These are phyloP conservation scores for Globisporangium spinosum DNA, from an alignment of 352 stramenopile species.

Conservation along the genomic window DNA sequence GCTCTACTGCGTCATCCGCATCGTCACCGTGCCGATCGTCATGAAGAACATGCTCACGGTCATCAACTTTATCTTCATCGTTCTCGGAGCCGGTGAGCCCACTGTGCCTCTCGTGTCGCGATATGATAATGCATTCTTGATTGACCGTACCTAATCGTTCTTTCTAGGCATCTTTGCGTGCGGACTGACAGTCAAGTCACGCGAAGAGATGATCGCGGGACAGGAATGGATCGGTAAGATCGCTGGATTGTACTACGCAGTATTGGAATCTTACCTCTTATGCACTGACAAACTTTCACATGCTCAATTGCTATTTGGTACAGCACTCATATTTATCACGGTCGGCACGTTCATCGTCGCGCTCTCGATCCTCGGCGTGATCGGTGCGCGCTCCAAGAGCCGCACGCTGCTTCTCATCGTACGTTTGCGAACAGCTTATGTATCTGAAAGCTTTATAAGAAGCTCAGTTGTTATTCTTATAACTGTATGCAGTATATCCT, in stretches of 20 bases:
- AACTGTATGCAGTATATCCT: conserved; percentile 53
- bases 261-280: too few species aligned
- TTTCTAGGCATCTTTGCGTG: conserved; percentile 48
- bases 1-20: conserved; percentile 80
- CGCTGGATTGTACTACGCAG: too few species aligned
- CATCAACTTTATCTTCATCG: conserved; percentile 67
- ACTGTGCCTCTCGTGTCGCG: too few species aligned
- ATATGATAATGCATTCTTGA: not conserved
- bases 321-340: conserved; percentile 68
- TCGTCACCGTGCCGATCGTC: conserved; percentile 84
- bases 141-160: not conserved
- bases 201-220: conserved; percentile 61
- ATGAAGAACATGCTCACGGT: conserved; percentile 83
- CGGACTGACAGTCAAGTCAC: conserved; percentile 50
- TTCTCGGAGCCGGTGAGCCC: conserved; percentile 35
- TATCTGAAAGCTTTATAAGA: not conserved
- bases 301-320: not conserved
- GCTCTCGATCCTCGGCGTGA: conserved; percentile 60
- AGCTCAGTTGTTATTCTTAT: not conserved
- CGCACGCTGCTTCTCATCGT: conserved; percentile 73
- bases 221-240: conserved; percentile 71
- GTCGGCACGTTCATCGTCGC: conserved; percentile 64
- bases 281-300: not conserved
- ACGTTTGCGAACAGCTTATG: conserved; percentile 8
- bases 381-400: conserved; percentile 70